Evolutionary conservation across 78 protist species (phyloP).

Genomic region (Neovahlkampfia damariscottae): DNA sequence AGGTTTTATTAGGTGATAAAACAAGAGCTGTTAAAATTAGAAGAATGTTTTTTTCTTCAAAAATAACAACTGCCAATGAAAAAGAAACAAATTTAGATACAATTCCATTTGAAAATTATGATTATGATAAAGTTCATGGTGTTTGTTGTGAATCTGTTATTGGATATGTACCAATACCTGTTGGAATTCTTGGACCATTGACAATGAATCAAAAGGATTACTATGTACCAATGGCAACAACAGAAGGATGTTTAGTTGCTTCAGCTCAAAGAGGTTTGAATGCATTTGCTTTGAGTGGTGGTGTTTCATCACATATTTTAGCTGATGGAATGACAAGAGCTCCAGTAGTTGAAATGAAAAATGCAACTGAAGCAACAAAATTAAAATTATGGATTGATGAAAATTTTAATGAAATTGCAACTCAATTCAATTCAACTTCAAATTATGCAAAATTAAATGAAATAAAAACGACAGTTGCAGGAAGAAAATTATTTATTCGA

Average conservation of each 20-base stretch:
- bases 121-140: slow-evolving; percentile 51
- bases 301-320: slow-evolving; percentile 27
- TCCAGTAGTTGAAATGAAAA: slow-evolving; percentile 45
- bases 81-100: neutral
- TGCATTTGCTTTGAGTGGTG: slow-evolving; percentile 42
- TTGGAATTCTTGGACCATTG: slow-evolving; percentile 74
- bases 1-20: neutral
- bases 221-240: slow-evolving; percentile 77
- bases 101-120: slow-evolving; percentile 48
- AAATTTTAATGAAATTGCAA: neutral
- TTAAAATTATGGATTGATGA: slow-evolving; percentile 34
- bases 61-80: too few relatives aligned
- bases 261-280: slow-evolving; percentile 51
- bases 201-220: slow-evolving; percentile 25
- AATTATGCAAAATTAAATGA: slow-evolving; percentile 46
- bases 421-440: slow-evolving; percentile 36
- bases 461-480: slow-evolving; percentile 35
- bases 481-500: slow-evolving; percentile 48
- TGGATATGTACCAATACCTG: slow-evolving; percentile 76
- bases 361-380: slow-evolving; percentile 6
- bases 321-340: slow-evolving; percentile 75
- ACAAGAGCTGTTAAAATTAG: neutral
- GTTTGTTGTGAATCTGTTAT: slow-evolving; percentile 78
- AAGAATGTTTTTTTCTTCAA: neutral
- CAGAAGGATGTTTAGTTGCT: slow-evolving; percentile 80